Percentiles rank a stretch among this genome's conserved stretches.
phyloP scores from a whole-genome alignment of 257 asterid species.

The Phtheirospermum japonicum region DNA sequence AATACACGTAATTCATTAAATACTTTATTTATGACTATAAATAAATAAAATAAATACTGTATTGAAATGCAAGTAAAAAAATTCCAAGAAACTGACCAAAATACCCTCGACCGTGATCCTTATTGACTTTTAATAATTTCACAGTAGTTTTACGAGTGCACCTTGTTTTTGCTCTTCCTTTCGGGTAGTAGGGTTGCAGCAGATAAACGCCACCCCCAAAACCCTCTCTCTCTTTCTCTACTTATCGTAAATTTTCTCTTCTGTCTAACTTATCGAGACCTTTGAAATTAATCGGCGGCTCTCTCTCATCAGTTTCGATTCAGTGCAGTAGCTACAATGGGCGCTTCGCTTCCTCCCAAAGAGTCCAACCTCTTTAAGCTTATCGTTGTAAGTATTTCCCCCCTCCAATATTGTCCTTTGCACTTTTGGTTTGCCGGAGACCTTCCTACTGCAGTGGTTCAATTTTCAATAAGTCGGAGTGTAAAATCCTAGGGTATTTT shows the following conservation, averaged over 20 bases:
- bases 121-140: slow-evolving; percentile 15
- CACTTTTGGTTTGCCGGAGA: slow-evolving; percentile 20
- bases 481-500: slow-evolving; percentile 45
- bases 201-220: slow-evolving; percentile 69
- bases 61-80: no score
- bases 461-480: slow-evolving; percentile 17
- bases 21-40: no score
- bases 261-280: slow-evolving; percentile 24
- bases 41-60: no score
- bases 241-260: slow-evolving; percentile 20
- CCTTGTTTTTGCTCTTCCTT: slow-evolving; percentile 15
- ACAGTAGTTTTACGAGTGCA: not conserved
- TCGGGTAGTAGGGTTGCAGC: slow-evolving; percentile 44
- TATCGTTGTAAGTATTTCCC: slow-evolving; percentile 77
- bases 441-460: not conserved
- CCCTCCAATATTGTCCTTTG: slow-evolving; percentile 11
- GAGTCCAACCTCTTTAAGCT: slow-evolving; percentile 98
- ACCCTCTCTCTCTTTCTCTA: slow-evolving; percentile 26
- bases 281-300: slow-evolving; percentile 19
- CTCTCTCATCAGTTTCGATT: slow-evolving; percentile 19
- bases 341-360: slow-evolving; percentile 92
- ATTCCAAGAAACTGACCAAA: not conserved
- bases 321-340: slow-evolving; percentile 51
- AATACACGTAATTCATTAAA: no score
- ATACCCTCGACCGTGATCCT: not conserved